Evolutionary conservation across 2,329 filamentous ascomycete species (phyloP).

Genomic region (Monilinia fructicola): DNA sequence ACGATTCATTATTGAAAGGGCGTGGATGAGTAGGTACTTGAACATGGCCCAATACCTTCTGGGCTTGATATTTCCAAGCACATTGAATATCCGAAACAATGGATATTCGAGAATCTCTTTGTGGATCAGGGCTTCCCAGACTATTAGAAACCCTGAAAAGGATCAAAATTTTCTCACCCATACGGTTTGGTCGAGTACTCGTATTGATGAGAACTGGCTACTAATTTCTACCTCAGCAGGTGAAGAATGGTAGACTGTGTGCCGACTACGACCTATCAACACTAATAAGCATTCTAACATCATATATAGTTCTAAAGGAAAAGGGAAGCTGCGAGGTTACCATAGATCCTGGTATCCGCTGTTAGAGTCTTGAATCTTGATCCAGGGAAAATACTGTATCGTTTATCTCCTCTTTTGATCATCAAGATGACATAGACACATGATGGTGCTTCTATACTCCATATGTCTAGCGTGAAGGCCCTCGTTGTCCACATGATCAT

Average conservation of each 20-base stretch:
- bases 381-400: background rate
- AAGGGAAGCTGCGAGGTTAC: background rate
- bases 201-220: background rate
- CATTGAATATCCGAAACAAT: background rate
- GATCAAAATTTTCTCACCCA: background rate
- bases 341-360: background rate
- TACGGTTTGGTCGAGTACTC: background rate
- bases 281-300: background rate
- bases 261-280: background rate
- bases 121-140: no score
- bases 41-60: background rate
- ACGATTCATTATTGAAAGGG: background rate
- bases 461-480: background rate
- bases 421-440: background rate
- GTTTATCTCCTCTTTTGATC: background rate
- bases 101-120: background rate
- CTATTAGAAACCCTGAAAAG: background rate
- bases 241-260: background rate
- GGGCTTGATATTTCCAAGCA: background rate
- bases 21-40: background rate
- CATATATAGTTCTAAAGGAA: background rate
- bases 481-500: slow-evolving; percentile 11
- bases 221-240: background rate
- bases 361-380: background rate
- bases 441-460: background rate